Base-by-base conservation (phyloP, 2,329 filamentous ascomycete genomes). In the Byssothecium circinans region DNA sequence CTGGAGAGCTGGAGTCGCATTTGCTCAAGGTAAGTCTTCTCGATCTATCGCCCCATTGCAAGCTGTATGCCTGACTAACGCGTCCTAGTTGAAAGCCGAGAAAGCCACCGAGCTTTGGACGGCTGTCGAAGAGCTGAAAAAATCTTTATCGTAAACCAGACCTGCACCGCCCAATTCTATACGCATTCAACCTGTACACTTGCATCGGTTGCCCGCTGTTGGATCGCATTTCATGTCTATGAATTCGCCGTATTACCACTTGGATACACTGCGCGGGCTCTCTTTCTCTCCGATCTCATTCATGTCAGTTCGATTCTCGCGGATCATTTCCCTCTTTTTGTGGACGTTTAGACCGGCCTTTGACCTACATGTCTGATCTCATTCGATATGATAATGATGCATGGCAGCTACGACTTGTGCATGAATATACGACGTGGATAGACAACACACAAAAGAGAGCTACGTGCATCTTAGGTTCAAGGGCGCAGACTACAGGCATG, bases 21-120 rank as follows among this genome's bases (percentile, higher is more conserved):
- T 70, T 83, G 53, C 67, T 86, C 29, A 82, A 81, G 72, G 83
- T 85, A 71, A 60, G 73, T 62, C 30, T 34, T 34, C 15, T 14
- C 15, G 22, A 19, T 27, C 34, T 32, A 27, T 37, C 3, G n/a
- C n/a, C 33, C 4, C 15, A 14, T 20, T 19, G 17, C 18, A 4
- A 14, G 29, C 25, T 17, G 34, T 22, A 17, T 19, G 20, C 8
- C 12, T 7, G 18, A 38, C 53, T 54, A 30, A 53, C 45, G 27
- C 11, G 12, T 10, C 5, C 11, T 25, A 58, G 55, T 35, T 58
- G 41, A 47, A 43, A 39, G 27, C 23, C 3, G 50, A 54, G 34
- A 46, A 44, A 29, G 56, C 53, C 33, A 30, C 40, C 3, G 53
- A 56, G 18, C 29, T 51, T 12, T 51, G 43, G 41, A 19, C 29